Conservation (phyloP, 352 stramenopile species). For the Aphanomyces euteiches region DNA sequence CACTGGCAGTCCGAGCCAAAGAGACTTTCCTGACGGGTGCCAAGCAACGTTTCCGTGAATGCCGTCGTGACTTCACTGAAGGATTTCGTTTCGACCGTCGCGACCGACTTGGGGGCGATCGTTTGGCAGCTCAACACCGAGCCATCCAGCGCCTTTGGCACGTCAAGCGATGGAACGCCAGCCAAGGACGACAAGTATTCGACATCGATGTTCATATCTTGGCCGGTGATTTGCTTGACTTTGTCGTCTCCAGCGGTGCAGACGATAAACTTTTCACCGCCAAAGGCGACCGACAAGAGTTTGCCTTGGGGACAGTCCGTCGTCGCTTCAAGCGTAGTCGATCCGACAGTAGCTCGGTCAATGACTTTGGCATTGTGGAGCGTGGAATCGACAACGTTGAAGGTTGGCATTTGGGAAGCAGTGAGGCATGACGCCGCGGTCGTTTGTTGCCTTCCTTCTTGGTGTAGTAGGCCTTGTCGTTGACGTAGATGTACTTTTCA, state of each 20-base stretch:
- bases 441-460: neutral
- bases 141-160: no score
- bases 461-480: conserved; percentile 5
- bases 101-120: no score
- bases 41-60: no score
- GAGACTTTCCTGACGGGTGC: no score
- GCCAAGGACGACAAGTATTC: conserved; percentile 15
- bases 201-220: conserved; percentile 31
- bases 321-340: neutral
- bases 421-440: neutral
- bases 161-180: no score
- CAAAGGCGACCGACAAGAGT: conserved; percentile 37
- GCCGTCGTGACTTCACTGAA: no score
- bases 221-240: conserved; percentile 15
- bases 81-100: no score
- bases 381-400: conserved; percentile 10
- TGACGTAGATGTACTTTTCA: neutral
- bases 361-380: conserved; percentile 4
- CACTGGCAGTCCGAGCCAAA: no score
- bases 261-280: conserved; percentile 38
- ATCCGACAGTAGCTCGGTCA: neutral
- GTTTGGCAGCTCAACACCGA: no score
- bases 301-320: conserved; percentile 26
- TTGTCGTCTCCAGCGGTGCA: conserved; percentile 29
- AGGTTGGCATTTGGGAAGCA: neutral